Evolutionary conservation across 176 grass and related monocot species (phyloP), one percentile per base, ranked within the genome.

Genomic region (Poa annua): DNA sequence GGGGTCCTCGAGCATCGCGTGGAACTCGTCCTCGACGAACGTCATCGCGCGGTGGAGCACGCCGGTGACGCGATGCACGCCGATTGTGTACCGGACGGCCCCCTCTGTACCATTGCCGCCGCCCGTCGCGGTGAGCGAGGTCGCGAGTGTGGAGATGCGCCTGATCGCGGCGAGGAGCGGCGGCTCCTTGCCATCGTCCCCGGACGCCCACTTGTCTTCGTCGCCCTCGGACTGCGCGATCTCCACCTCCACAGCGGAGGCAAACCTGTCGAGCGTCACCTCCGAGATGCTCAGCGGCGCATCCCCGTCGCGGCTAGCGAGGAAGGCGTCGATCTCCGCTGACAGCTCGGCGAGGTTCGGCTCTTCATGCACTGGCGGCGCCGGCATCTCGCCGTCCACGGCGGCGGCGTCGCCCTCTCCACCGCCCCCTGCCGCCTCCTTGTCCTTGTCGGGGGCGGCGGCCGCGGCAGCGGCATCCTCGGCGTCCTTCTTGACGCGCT

Each of bases 11-110:
- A 99, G 91, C 26, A 77, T n/a, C 2, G 69, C 59, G 57, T 93
- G 75, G 81, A 99, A 87, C 82, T 96, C 96, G 71, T 99, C 93
- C 80, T 99, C 96, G 14, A 96, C 89, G 85, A 99, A 96, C 17
- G 87, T 82, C 93, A 99, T 96, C 6, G 83, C 44, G 54, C 78
- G 89, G 74, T 94, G 91, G 6, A 96, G 81, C 84, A 96, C 88
- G 64, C 85, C 87, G 7, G 91, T 81, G 36, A 92, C 89, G 42
- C 86, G 91, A 53, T 93, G 92, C 78, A 90, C 80, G 4, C 83
- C 81, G 56, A 85, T 74, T 45, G 33, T 75, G 68, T 85, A 96
- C 74, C 59, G 75, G 15, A 73, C 29, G 6, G 75, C 35, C 7
- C 79, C 85, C 29, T 54, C 32, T 1, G 81, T 8, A 3, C 54